These are phyloP conservation scores for Cercospora sp. DNA, from an alignment of 2,329 filamentous ascomycete genomes.

Conservation along the genomic window DNA sequence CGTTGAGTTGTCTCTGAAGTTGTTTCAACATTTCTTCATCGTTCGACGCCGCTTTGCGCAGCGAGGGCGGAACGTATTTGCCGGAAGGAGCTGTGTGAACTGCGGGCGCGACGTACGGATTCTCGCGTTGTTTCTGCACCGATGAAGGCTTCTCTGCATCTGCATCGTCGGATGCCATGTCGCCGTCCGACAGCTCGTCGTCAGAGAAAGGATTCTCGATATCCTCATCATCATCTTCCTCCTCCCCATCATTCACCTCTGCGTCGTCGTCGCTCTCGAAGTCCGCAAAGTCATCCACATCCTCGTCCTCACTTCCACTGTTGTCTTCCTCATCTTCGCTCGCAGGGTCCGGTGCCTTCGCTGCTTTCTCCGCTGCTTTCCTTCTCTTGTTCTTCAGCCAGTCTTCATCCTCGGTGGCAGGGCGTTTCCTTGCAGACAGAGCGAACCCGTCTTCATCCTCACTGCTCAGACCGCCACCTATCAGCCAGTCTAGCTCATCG, in stretches of 20 bases:
- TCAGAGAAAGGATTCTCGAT: conserved; percentile 38
- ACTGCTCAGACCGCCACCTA: conserved; percentile 56
- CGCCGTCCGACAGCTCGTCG: conserved; percentile 38
- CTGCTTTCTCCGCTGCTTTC: conserved; percentile 48
- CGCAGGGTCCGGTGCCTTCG: not conserved
- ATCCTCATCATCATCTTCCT: conserved; percentile 44
- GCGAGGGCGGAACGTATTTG: conserved; percentile 89
- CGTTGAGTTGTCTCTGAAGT: conserved; percentile 78
- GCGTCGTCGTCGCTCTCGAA: conserved; percentile 32
- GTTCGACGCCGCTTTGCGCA: conserved; percentile 63
- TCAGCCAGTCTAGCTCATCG: conserved; percentile 77
- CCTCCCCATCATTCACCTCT: conserved; percentile 30
- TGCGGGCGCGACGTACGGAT: conserved; percentile 81
- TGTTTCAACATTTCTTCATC: conserved; percentile 67
- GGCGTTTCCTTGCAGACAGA: conserved; percentile 55
- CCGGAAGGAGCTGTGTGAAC: conserved; percentile 42
- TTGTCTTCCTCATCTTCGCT: conserved; percentile 21
- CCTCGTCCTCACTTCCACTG: conserved; percentile 19
- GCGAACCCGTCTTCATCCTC: conserved; percentile 46
- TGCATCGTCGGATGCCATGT: conserved; percentile 38
- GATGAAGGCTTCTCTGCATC: conserved; percentile 35
- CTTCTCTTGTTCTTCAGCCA: conserved; percentile 60
- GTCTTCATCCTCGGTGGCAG: conserved; percentile 56
- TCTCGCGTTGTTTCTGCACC: conserved; percentile 61
- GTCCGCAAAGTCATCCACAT: not conserved